A percentile compares a stretch with the other conserved stretches of the same genome.
Evolutionary conservation across 495 filamentous ascomycete genomes (phyloP).

Genomic region (Neurospora hispaniola): DNA sequence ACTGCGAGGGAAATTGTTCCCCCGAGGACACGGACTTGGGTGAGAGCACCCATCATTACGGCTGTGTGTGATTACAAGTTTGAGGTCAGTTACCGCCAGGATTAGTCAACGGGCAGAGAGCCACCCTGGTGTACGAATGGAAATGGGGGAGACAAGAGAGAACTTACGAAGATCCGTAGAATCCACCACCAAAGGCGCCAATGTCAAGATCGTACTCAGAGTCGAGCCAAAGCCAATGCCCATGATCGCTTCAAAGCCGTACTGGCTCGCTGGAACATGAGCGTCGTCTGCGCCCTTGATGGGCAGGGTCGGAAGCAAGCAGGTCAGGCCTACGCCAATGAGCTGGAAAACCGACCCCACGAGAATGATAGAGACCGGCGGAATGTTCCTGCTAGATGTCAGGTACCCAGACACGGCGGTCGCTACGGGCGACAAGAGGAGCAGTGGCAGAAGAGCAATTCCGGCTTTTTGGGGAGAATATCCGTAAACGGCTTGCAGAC

Average conservation of each 20-base stretch:
- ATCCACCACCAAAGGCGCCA: constrained; percentile 31
- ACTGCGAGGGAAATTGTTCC: constrained; percentile 35
- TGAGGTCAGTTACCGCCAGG: constrained; percentile 14
- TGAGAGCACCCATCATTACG: constrained; percentile 30
- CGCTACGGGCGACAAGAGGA: constrained; percentile 28
- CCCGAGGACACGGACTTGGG: constrained; percentile 40
- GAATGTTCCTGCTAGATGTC: constrained; percentile 24
- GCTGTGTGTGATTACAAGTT: background rate
- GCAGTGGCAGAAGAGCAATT: constrained; percentile 30
- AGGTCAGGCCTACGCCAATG: constrained; percentile 35
- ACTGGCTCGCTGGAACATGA: constrained; percentile 18
- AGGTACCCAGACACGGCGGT: constrained; percentile 27
- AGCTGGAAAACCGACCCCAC: constrained; percentile 32
- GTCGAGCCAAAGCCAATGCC: constrained; percentile 36
- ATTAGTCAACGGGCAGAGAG: constrained; percentile 13
- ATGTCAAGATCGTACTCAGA: constrained; percentile 28
- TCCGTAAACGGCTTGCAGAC: constrained; percentile 19
- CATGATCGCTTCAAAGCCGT: constrained; percentile 37
- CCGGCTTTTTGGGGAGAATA: constrained; percentile 14
- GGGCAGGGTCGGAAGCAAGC: constrained; percentile 18
- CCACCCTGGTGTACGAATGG: background rate
- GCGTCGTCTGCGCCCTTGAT: constrained; percentile 10
- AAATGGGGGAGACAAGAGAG: background rate
- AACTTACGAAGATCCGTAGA: constrained; percentile 32
- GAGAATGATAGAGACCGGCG: constrained; percentile 36